Conservation (phyloP, 2,329 filamentous ascomycete species). For the Pyrenophora teres region DNA sequence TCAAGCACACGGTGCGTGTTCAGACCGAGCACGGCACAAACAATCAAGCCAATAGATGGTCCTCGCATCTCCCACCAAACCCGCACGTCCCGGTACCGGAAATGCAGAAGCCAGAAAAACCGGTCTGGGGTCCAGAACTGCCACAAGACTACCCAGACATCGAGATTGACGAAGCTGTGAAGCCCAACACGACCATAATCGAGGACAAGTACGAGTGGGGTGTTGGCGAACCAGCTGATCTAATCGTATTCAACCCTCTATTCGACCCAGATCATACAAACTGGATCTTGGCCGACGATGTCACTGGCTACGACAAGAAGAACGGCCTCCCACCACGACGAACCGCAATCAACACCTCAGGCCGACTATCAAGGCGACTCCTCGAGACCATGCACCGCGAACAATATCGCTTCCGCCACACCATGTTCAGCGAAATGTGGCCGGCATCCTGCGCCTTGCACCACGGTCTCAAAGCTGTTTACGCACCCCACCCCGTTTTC, state of each 20-base stretch:
- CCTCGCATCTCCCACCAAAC: constrained; percentile 46
- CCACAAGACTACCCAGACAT: constrained; percentile 52
- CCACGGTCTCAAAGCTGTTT: constrained; percentile 77
- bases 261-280: constrained; percentile 73
- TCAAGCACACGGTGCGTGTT: constrained; percentile 66
- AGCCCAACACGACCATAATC: constrained; percentile 61
- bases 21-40: constrained; percentile 62
- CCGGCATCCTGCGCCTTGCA: constrained; percentile 72
- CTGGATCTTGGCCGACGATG: constrained; percentile 73
- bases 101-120: constrained; percentile 49
- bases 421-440: constrained; percentile 82
- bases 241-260: constrained; percentile 78
- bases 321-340: constrained; percentile 67
- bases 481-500: constrained; percentile 63
- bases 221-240: constrained; percentile 72
- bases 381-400: constrained; percentile 76
- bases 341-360: constrained; percentile 72
- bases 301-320: constrained; percentile 67
- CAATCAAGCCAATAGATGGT: constrained; percentile 52
- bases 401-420: constrained; percentile 68
- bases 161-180: constrained; percentile 58
- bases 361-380: constrained; percentile 68
- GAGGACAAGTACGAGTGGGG: constrained; percentile 65
- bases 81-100: constrained; percentile 51
- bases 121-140: constrained; percentile 55